These are phyloP conservation scores for Thraustochytrium striatum DNA, from an alignment of 352 stramenopile species.

Conservation along the genomic window DNA sequence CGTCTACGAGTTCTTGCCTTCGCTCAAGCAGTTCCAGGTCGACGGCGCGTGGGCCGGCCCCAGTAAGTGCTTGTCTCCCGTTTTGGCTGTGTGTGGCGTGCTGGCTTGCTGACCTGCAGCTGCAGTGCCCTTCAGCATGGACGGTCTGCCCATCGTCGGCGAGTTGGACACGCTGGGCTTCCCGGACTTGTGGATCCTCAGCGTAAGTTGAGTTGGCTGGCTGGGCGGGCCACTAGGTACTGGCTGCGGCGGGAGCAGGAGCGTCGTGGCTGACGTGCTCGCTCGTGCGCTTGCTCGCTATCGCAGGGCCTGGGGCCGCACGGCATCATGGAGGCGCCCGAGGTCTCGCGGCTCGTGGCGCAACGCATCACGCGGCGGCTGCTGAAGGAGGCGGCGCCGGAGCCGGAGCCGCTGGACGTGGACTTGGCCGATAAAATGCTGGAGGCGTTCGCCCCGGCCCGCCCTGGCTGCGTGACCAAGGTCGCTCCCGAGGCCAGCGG, in stretches of 20 bases:
- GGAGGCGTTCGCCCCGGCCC: not conserved
- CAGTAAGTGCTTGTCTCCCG: constrained; percentile 14
- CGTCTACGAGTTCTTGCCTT: constrained; percentile 22
- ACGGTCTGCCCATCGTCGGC: constrained; percentile 30
- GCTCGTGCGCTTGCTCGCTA: not conserved
- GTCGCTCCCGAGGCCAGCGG: too few relatives aligned
- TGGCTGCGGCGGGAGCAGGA: not conserved
- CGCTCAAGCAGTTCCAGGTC: not conserved
- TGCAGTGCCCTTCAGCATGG: constrained; percentile 27
- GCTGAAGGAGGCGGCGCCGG: not conserved
- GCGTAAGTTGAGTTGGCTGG: not conserved
- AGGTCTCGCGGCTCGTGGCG: not conserved
- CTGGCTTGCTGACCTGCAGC: not conserved
- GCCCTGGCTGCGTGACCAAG: not conserved
- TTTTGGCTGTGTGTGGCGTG: not conserved
- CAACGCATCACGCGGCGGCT: not conserved
- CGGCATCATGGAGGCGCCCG: constrained; percentile 22
- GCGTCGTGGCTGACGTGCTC: not conserved
- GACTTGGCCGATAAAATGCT: not conserved
- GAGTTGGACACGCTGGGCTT: not conserved
- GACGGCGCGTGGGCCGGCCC: constrained; percentile 16
- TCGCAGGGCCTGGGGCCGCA: constrained; percentile 25
- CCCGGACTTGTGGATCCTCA: constrained; percentile 1
- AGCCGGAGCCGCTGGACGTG: not conserved
- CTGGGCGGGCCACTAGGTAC: not conserved